phyloP scores from a whole-genome alignment of 2,329 filamentous ascomycete species.

The Karstenula rhodostoma region DNA sequence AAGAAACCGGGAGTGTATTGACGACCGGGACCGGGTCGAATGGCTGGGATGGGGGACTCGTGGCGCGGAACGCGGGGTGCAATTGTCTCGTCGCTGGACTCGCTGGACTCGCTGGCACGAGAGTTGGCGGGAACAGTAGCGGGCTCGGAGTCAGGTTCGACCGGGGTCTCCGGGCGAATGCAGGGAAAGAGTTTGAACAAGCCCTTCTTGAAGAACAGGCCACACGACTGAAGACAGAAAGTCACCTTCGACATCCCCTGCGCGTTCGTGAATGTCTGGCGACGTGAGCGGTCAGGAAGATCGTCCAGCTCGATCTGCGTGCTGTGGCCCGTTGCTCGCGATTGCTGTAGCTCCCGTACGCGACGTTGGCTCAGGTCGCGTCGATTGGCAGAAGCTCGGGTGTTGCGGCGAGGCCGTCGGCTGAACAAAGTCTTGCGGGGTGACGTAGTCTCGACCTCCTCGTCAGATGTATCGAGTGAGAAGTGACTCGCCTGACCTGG shows the following conservation, averaged over 20 bases:
- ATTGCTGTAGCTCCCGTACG: conserved; percentile 6
- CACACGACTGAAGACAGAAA: neutral
- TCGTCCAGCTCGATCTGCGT: neutral
- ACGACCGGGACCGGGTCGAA: neutral
- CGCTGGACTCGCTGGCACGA: neutral
- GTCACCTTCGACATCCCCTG: conserved; percentile 4
- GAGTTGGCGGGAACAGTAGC: neutral
- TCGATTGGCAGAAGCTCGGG: neutral
- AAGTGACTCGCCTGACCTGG: conserved; percentile 22
- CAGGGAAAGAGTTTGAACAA: neutral
- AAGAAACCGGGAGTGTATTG: neutral
- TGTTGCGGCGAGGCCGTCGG: conserved; percentile 28
- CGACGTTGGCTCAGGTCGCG: conserved; percentile 4
- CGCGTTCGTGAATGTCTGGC: conserved; percentile 6
- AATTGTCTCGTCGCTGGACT: conserved; percentile 1
- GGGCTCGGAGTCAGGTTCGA: neutral
- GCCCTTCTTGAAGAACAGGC: neutral
- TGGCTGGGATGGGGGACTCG: neutral
- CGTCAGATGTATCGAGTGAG: conserved; percentile 37
- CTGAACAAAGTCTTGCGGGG: conserved; percentile 34
- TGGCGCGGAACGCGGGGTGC: neutral
- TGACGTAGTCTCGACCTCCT: conserved; percentile 30
- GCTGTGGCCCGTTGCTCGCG: neutral
- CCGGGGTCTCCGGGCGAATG: neutral
- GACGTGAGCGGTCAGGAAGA: neutral